Percentiles rank a stretch among this genome's conserved stretches.
These are phyloP conservation scores for Kluyveromyces wickerhamii DNA, from an alignment of 805 yeast genomes.

Conservation along the genomic window DNA sequence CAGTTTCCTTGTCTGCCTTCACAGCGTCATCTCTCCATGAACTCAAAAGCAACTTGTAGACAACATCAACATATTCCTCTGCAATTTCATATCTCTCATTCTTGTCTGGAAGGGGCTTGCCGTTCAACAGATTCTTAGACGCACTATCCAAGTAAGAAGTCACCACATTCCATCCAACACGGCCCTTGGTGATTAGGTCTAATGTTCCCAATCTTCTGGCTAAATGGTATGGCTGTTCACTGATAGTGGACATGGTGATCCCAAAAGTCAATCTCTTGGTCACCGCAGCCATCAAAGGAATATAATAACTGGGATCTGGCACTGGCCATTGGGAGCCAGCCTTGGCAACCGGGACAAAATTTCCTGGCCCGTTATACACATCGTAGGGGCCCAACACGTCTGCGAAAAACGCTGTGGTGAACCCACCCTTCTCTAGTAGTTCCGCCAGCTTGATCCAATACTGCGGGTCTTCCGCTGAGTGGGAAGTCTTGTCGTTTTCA, in stretches of 20 bases:
- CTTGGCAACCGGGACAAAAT: constrained; percentile 31
- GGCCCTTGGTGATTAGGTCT: constrained; percentile 36
- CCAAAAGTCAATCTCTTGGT: constrained; percentile 36
- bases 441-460: constrained; percentile 35
- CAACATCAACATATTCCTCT: constrained; percentile 34
- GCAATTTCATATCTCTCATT: constrained; percentile 36
- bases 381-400: constrained; percentile 36
- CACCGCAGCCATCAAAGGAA: constrained; percentile 37
- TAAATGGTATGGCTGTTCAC: constrained; percentile 37
- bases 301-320: constrained; percentile 34
- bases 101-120: constrained; percentile 32
- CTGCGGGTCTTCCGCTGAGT: constrained; percentile 21
- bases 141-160: constrained; percentile 38
- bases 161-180: constrained; percentile 44
- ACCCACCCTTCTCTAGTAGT: constrained; percentile 31
- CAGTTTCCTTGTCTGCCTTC: constrained; percentile 21
- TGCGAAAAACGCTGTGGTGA: constrained; percentile 34
- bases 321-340: constrained; percentile 32
- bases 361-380: constrained; percentile 35
- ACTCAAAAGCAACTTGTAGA: constrained; percentile 33
- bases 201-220: constrained; percentile 38
- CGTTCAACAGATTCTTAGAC: constrained; percentile 34
- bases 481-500: constrained; percentile 8
- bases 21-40: constrained; percentile 40
- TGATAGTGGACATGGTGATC: constrained; percentile 36